Evolutionary conservation across 306 rosid species (phyloP).

Genomic region (Trifolium repens): DNA sequence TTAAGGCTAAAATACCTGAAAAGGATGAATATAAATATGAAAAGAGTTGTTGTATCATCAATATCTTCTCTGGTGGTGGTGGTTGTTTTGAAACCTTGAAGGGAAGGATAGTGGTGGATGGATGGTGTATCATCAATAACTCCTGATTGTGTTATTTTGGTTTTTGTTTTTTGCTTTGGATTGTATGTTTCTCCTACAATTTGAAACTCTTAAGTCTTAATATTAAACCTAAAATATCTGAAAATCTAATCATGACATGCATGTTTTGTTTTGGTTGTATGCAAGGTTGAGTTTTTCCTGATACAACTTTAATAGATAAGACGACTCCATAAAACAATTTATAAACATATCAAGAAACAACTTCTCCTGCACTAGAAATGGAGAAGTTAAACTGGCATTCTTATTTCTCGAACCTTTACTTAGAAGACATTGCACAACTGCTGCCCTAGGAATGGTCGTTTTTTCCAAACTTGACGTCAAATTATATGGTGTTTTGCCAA

Average conservation of each 20-base stretch:
- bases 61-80: no score
- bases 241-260: neutral
- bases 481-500: neutral
- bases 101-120: no score
- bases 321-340: neutral
- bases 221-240: neutral
- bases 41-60: no score
- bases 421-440: constrained; percentile 35
- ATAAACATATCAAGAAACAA: constrained; percentile 38
- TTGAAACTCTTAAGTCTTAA: no score
- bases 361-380: neutral
- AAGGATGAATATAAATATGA: no score
- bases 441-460: constrained; percentile 30
- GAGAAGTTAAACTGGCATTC: neutral
- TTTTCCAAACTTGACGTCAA: constrained; percentile 44
- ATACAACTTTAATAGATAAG: neutral
- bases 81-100: no score
- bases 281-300: neutral
- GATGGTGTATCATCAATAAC: no score
- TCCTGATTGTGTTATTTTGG: no score
- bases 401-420: constrained; percentile 43
- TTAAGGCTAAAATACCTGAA: neutral
- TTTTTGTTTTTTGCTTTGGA: no score
- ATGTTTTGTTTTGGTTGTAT: neutral
- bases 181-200: no score